phyloP scores from a whole-genome alignment of 768 basidiomycete species.

The Phanerodontia chrysosporium region DNA sequence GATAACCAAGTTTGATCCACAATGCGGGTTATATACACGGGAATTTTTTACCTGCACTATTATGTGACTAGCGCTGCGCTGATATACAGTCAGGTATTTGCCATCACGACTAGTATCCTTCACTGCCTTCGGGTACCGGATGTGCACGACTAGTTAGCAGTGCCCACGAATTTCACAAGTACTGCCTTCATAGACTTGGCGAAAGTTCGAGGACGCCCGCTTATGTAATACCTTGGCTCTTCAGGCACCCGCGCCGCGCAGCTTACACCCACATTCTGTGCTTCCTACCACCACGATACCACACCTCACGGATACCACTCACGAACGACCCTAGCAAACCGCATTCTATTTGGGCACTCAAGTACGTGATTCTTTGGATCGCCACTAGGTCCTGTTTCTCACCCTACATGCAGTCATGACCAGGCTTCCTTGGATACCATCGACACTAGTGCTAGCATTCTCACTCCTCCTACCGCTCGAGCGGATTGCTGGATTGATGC shows the following conservation, averaged over 20 bases:
- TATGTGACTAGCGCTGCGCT: no score
- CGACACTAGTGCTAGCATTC: not conserved
- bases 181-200: no score
- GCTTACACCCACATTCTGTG: not conserved
- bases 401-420: not conserved
- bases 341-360: not conserved
- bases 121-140: no score
- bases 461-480: conserved; percentile 5
- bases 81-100: no score
- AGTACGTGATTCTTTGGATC: not conserved
- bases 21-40: no score
- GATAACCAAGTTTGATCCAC: no score
- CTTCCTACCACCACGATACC: not conserved
- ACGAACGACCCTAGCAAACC: not conserved
- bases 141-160: no score
- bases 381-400: not conserved
- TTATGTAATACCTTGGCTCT: not conserved
- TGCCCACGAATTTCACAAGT: no score
- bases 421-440: not conserved
- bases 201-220: not conserved
- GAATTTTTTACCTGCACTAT: no score
- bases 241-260: not conserved
- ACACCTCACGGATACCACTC: not conserved
- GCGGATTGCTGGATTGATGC: conserved; percentile 10
- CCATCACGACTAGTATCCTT: no score